Evolutionary conservation across 306 rosid species (phyloP).

Genomic region (Glycine latifolia): DNA sequence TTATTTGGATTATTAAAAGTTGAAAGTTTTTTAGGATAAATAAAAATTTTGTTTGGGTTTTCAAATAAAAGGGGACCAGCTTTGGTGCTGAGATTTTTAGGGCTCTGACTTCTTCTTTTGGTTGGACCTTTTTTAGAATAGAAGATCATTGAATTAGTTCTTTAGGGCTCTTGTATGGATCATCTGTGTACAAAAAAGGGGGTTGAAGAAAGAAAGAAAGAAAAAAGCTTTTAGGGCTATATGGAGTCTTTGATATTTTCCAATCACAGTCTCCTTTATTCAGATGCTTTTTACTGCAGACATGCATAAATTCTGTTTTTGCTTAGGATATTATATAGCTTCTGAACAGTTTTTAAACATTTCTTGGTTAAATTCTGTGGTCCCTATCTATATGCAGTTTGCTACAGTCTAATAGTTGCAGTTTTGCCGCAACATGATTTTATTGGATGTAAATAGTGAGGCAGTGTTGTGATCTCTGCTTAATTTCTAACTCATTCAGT

Average conservation of each 20-base stretch:
- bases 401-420: not conserved
- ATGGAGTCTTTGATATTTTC: not conserved
- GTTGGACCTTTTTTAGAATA: not conserved
- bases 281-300: not conserved
- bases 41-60: conserved; percentile 12
- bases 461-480: not conserved
- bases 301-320: conserved; percentile 2
- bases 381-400: conserved; percentile 8
- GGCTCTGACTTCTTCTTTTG: not conserved
- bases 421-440: conserved; percentile 6
- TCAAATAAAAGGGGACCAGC: conserved; percentile 26
- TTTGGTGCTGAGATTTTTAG: not conserved
- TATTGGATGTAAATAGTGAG: not conserved
- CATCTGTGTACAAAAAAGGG: not conserved
- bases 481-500: not conserved
- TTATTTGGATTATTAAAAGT: conserved; percentile 21
- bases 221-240: not conserved
- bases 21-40: not conserved
- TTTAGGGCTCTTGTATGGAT: conserved; percentile 21
- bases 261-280: conserved; percentile 14
- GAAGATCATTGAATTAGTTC: conserved; percentile 12
- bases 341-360: not conserved
- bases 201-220: not conserved
- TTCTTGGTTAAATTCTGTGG: not conserved
- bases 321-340: conserved; percentile 3